phyloP scores from a whole-genome alignment of 2,329 filamentous ascomycete species.

The Fusarium annulatum region DNA sequence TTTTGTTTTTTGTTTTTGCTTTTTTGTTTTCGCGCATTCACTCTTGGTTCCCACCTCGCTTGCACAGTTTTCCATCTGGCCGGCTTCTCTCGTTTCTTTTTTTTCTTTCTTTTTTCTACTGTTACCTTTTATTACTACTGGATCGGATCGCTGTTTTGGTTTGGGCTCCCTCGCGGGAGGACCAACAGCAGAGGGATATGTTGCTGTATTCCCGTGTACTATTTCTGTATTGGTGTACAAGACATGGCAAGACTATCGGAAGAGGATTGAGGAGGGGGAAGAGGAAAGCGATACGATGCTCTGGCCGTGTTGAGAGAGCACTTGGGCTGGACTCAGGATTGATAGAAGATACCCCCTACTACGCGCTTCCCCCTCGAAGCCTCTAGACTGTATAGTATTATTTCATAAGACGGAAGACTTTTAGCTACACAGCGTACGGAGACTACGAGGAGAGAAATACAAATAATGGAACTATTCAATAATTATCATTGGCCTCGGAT shows the following conservation, averaged over 20 bases:
- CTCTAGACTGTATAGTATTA: conserved; percentile 46
- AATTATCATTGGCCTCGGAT: background rate
- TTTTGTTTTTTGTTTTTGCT: background rate
- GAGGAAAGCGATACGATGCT: conserved; percentile 34
- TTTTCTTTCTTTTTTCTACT: conserved; percentile 27
- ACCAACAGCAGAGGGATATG: conserved; percentile 32
- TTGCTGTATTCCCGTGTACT: conserved; percentile 37
- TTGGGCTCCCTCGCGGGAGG: conserved; percentile 37
- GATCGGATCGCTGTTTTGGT: conserved; percentile 21
- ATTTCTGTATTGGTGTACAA: conserved; percentile 45
- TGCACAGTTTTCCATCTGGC: conserved; percentile 24
- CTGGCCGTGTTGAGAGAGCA: conserved; percentile 39
- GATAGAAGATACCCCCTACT: conserved; percentile 49
- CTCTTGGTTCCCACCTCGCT: conserved; percentile 31
- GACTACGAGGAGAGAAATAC: conserved; percentile 26
- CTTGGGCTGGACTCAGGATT: conserved; percentile 49
- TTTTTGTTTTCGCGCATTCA: conserved; percentile 15
- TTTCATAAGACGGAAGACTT: conserved; percentile 37
- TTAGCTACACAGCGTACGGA: conserved; percentile 44
- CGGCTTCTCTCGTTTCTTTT: conserved; percentile 32
- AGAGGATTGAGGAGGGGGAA: conserved; percentile 31
- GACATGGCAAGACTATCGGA: conserved; percentile 42
- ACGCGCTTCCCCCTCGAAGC: conserved; percentile 37
- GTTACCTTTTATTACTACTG: conserved; percentile 21
- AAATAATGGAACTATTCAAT: conserved; percentile 28